Evolutionary conservation across 305 asterid species (phyloP).

Genomic region (Fraxinus dipetala): DNA sequence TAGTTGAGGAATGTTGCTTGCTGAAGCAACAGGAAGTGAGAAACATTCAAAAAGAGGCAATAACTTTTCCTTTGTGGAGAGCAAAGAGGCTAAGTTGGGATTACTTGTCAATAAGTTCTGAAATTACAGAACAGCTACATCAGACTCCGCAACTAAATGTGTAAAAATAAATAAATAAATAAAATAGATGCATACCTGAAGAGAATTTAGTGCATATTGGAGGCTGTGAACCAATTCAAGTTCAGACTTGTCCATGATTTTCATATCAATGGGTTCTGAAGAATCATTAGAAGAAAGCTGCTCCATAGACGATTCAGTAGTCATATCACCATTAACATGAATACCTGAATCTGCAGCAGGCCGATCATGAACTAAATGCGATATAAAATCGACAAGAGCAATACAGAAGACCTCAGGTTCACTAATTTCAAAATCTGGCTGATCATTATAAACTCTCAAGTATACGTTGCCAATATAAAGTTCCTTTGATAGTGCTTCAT

Average conservation of each 20-base stretch:
- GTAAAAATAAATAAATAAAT: constrained; percentile 11
- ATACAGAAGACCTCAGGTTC: constrained; percentile 87
- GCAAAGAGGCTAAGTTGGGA: constrained; percentile 86
- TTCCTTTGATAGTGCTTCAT: constrained; percentile 84
- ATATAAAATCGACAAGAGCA: constrained; percentile 85
- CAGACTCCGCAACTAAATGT: constrained; percentile 24
- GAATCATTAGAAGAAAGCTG: constrained; percentile 44
- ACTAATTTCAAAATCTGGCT: constrained; percentile 87
- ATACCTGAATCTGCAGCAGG: constrained; percentile 36
- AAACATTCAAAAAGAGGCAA: constrained; percentile 93
- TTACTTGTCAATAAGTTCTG: constrained; percentile 86
- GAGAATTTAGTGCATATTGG: constrained; percentile 73
- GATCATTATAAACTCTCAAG: constrained; percentile 92
- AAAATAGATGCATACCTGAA: constrained; percentile 56
- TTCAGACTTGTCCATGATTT: constrained; percentile 43
- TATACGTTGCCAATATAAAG: constrained; percentile 90
- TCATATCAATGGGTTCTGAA: constrained; percentile 41
- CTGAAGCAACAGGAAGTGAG: constrained; percentile 79
- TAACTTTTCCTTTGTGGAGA: constrained; percentile 83
- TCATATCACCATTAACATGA: constrained; percentile 39
- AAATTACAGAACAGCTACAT: constrained; percentile 28
- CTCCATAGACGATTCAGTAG: constrained; percentile 42
- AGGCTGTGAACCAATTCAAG: constrained; percentile 62
- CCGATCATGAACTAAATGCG: constrained; percentile 57
- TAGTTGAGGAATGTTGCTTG: constrained; percentile 76